A percentile compares a stretch with the other conserved stretches of the same genome.
Conservation (phyloP, 768 basidiomycete genomes). For the Rhizopogon salebrosus region DNA sequence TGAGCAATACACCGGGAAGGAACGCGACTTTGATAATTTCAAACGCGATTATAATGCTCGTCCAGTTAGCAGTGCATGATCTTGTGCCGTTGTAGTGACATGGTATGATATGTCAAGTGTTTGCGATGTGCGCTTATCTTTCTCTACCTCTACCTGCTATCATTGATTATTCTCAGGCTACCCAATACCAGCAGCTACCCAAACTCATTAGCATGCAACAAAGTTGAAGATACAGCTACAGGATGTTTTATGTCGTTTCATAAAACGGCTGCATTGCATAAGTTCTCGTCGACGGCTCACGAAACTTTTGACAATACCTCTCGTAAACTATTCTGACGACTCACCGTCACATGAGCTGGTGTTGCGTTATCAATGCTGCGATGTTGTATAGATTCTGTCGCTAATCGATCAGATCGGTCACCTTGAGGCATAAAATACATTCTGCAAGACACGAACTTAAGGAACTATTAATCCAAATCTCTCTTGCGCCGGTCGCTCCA, state of each 20-base stretch:
- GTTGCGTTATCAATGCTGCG: too few relatives aligned
- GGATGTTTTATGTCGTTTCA: neutral
- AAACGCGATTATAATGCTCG: conserved; percentile 76
- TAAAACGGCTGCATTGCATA: neutral
- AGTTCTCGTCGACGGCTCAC: neutral
- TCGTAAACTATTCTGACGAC: too few relatives aligned
- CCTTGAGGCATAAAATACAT: too few relatives aligned
- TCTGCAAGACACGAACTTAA: neutral
- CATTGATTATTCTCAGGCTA: neutral
- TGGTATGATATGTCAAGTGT: neutral
- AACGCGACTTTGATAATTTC: conserved; percentile 76
- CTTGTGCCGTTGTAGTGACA: neutral
- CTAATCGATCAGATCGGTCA: neutral
- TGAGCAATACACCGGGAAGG: conserved; percentile 87
- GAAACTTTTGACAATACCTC: neutral
- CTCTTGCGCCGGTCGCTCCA: too few relatives aligned
- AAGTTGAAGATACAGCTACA: neutral
- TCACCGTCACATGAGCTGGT: too few relatives aligned
- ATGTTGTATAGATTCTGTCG: too few relatives aligned
- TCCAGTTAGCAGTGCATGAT: conserved; percentile 36
- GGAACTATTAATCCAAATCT: too few relatives aligned
- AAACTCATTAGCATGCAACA: neutral
- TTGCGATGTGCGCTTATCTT: neutral
- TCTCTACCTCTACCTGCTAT: neutral
- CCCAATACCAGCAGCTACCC: neutral